These are phyloP conservation scores for Metarhizium anisopliae DNA, from an alignment of 2,329 filamentous ascomycete species.

Conservation along the genomic window DNA sequence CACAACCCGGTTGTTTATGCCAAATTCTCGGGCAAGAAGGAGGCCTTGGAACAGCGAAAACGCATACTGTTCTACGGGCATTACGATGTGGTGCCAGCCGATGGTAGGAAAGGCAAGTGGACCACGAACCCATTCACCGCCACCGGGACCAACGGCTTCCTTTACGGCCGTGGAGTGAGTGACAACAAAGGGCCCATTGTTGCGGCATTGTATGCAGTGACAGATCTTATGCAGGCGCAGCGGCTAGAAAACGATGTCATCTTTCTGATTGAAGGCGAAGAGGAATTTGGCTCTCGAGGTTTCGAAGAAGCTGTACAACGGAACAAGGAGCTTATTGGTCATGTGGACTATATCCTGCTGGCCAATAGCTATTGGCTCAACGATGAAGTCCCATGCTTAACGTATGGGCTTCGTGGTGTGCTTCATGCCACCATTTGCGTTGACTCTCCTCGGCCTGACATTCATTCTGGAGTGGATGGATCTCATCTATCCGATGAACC, in stretches of 20 bases:
- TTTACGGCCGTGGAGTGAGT: conserved; percentile 92
- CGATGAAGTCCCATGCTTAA: conserved; percentile 89
- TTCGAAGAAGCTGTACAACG: conserved; percentile 75
- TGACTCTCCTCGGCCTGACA: conserved; percentile 75
- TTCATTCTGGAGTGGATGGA: conserved; percentile 95
- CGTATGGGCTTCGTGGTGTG: conserved; percentile 87
- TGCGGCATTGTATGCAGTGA: conserved; percentile 86
- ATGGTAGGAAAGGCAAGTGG: conserved; percentile 77
- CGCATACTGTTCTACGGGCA: conserved; percentile 95
- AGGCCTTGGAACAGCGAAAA: conserved; percentile 58
- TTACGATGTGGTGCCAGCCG: conserved; percentile 92
- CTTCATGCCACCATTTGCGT: conserved; percentile 88
- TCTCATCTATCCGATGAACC: conserved; percentile 85
- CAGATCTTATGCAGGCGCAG: conserved; percentile 79
- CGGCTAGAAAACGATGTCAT: conserved; percentile 78
- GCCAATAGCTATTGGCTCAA: conserved; percentile 99
- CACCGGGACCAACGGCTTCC: conserved; percentile 79
- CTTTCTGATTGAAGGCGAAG: conserved; percentile 93
- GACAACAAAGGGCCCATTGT: conserved; percentile 97
- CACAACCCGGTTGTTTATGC: conserved; percentile 93
- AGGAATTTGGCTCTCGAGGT: conserved; percentile 86
- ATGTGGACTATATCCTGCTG: conserved; percentile 87
- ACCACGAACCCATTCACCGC: conserved; percentile 81
- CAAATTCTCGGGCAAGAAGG: conserved; percentile 69
- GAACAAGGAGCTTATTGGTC: conserved; percentile 77